Base-by-base conservation (phyloP, 2,329 filamentous ascomycete species). In the Colletotrichum paranaense region DNA sequence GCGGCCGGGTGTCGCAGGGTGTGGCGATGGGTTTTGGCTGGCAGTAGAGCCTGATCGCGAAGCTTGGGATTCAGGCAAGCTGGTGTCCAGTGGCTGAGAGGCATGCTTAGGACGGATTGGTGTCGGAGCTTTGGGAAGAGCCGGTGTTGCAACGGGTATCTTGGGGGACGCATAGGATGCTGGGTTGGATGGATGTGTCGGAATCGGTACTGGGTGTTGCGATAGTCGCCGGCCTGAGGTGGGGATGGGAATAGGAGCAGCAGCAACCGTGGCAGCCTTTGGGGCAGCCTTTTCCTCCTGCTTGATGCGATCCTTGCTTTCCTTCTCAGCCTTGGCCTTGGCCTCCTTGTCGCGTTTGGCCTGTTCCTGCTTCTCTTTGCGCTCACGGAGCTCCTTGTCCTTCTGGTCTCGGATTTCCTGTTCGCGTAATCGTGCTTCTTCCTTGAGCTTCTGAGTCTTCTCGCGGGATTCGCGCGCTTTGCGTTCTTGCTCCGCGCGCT, bases 401-500 rank as follows among this genome's bases (percentile, higher is more conserved):
- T 86, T 89, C 80, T 90, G 90, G 78, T 97, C 94, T 49, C 91
- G 91, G 14, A 89, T 90, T 78, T 97, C 94, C 80, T 90, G 94
- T 78, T 98, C 95, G 78, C 89, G 93, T 77, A 93, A 91, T 30
- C 93, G 92, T 77, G 94, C 92, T 79, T 96, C 95, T 78, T 95
- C 95, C 82, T 93, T 95, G 75, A 92, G 90, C 83, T 93, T 96
- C 85, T 95, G 97, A 84, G 97, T 94, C 79, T 89, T 93, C 76
- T 87, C 85, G 74, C 84, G 87, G 9, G 83, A 83, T 63, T 89
- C 88, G 24, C 83, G 93, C 62, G 91, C 90, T 82, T 95, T 98
- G 71, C 94, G 92, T 81, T 98, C 96, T 72, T 90, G 88, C 81
- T 98, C 95, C 32, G 93, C 93, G 79, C 97, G 94, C 76, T 92